phyloP scores from a whole-genome alignment of 2,329 filamentous ascomycete genomes.

The Scedosporium minutisporum region DNA sequence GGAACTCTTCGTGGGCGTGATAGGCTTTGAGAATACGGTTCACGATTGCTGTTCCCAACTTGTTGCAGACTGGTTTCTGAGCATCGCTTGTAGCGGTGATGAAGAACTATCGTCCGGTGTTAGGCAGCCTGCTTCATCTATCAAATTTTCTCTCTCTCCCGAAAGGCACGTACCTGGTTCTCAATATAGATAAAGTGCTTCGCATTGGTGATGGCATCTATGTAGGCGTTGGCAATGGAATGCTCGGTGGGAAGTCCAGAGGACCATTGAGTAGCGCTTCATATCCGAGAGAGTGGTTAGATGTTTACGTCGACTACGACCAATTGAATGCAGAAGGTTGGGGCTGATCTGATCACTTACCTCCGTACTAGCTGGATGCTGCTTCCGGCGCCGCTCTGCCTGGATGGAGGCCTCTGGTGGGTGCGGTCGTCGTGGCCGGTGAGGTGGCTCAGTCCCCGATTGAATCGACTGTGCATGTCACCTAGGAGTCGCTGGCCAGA shows the following conservation, averaged over 20 bases:
- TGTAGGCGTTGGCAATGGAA: constrained; percentile 80
- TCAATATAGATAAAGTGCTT: constrained; percentile 72
- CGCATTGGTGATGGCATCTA: constrained; percentile 57
- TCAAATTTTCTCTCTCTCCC: not conserved
- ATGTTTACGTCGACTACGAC: not conserved
- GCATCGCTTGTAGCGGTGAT: constrained; percentile 67
- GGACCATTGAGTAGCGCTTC: constrained; percentile 41
- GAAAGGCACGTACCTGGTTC: constrained; percentile 42
- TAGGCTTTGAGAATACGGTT: constrained; percentile 66
- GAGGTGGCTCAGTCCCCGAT: constrained; percentile 1
- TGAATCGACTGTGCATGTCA: constrained; percentile 4
- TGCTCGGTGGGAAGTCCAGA: constrained; percentile 48
- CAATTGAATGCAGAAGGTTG: not conserved
- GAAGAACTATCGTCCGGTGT: constrained; percentile 52
- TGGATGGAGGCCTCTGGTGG: constrained; percentile 7
- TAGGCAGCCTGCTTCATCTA: not conserved
- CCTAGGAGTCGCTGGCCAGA: not conserved
- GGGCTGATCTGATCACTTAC: constrained; percentile 18
- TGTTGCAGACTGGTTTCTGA: constrained; percentile 65
- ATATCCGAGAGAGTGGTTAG: not conserved
- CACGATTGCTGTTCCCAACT: constrained; percentile 69
- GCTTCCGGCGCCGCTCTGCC: constrained; percentile 5
- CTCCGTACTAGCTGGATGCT: constrained; percentile 43
- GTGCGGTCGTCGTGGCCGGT: constrained; percentile 4
- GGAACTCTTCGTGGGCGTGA: constrained; percentile 55